Evolutionary conservation across 2,329 filamentous ascomycete genomes (phyloP).

Genomic region (Erysiphe neolycopersici): DNA sequence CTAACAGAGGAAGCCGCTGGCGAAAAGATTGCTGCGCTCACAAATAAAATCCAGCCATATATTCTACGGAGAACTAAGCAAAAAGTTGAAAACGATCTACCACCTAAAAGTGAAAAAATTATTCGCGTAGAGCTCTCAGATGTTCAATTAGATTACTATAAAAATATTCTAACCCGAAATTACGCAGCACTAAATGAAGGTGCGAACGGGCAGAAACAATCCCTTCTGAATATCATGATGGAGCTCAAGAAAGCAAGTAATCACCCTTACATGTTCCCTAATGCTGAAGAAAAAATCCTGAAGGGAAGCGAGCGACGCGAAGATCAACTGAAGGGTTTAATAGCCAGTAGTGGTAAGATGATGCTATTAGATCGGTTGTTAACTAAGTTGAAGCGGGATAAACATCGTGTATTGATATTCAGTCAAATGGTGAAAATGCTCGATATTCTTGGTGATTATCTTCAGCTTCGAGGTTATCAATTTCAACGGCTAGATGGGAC

Average conservation of each 20-base stretch:
- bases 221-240: slow-evolving; percentile 96
- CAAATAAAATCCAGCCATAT: slow-evolving; percentile 68
- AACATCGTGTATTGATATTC: slow-evolving; percentile 90
- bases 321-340: slow-evolving; percentile 73
- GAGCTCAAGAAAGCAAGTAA: slow-evolving; percentile 98
- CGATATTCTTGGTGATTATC: slow-evolving; percentile 82
- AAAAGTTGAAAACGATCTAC: slow-evolving; percentile 87
- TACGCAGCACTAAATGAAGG: slow-evolving; percentile 86
- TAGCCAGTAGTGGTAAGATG: slow-evolving; percentile 97
- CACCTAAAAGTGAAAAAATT: slow-evolving; percentile 95
- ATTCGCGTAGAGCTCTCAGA: slow-evolving; percentile 93
- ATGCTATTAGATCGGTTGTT: slow-evolving; percentile 94
- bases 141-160: slow-evolving; percentile 93
- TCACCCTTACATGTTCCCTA: slow-evolving; percentile 92
- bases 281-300: slow-evolving; percentile 72
- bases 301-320: slow-evolving; percentile 59
- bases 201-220: slow-evolving; percentile 75
- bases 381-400: slow-evolving; percentile 75
- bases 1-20: slow-evolving; percentile 57
- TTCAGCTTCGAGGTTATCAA: slow-evolving; percentile 75
- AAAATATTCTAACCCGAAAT: slow-evolving; percentile 92
- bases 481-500: slow-evolving; percentile 92
- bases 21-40: slow-evolving; percentile 64
- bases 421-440: slow-evolving; percentile 99
- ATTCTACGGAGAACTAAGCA: slow-evolving; percentile 92